phyloP scores from a whole-genome alignment of 495 filamentous ascomycete genomes.

The Recurvomyces mirabilis region DNA sequence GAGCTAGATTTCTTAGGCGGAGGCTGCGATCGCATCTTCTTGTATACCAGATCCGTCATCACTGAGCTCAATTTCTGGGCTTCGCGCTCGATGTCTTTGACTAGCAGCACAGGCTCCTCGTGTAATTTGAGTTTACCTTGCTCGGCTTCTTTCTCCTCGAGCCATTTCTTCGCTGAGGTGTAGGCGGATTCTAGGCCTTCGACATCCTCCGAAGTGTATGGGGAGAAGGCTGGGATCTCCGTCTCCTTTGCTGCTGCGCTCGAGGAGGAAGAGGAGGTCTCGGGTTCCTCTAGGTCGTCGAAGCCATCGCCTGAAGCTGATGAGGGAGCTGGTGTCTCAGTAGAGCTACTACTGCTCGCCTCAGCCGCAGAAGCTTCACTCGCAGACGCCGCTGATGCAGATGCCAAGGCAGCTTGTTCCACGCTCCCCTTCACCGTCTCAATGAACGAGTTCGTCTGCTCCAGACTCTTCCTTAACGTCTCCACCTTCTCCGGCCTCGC shows the following conservation, averaged over 20 bases:
- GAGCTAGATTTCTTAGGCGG: slow-evolving; percentile 39
- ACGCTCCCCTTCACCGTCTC: slow-evolving; percentile 39
- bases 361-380: slow-evolving; percentile 23
- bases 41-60: slow-evolving; percentile 59
- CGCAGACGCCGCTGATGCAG: slow-evolving; percentile 30
- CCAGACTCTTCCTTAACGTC: slow-evolving; percentile 49
- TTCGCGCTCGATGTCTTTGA: slow-evolving; percentile 51
- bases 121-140: slow-evolving; percentile 52
- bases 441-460: slow-evolving; percentile 45
- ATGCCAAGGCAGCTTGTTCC: slow-evolving; percentile 35
- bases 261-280: slow-evolving; percentile 29
- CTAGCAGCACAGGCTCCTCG: slow-evolving; percentile 58
- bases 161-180: slow-evolving; percentile 46
- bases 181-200: slow-evolving; percentile 40
- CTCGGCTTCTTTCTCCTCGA: slow-evolving; percentile 51
- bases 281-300: slow-evolving; percentile 51
- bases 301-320: slow-evolving; percentile 38
- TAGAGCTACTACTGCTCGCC: too few species aligned
- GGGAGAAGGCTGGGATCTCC: slow-evolving; percentile 36
- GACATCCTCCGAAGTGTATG: slow-evolving; percentile 55
- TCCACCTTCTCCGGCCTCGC: slow-evolving; percentile 56
- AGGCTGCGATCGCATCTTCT: slow-evolving; percentile 45
- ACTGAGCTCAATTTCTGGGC: slow-evolving; percentile 51
- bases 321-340: slow-evolving; percentile 10
- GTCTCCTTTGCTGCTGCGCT: slow-evolving; percentile 30